Evolutionary conservation across 169 alveolate genomes (phyloP), one percentile per base, ranked within the genome.

Genomic region (Plasmodium vivax): DNA sequence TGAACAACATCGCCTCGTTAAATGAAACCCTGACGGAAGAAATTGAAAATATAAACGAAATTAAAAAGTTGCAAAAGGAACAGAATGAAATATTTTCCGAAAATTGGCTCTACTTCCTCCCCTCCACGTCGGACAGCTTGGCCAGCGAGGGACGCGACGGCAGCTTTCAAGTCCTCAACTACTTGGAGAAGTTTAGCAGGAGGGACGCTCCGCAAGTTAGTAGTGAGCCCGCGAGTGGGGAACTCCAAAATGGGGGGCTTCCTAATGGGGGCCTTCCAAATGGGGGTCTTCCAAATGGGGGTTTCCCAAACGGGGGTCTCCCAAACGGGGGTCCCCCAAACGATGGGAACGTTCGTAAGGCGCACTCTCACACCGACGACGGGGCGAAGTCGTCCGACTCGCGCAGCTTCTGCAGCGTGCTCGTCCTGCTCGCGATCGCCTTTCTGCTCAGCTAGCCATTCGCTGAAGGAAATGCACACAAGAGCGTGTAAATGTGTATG

Each of bases 11-110:
- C 41, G 68, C 84, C 30, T 90, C 94, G 23, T 80, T 90, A 90
- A 90, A 90, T 90, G 47, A 90, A 7, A 82, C 91, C 2, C 74
- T 90, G 5, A 41, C 75, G 36, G 92, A 90, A 90, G 94, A 90
- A 81, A 90, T 90, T 36, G 83, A 90, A 81, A 90, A 90, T 54
- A 90, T 90, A 27, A 90, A 90, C 32, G 94, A 90, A 4, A 90
- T 90, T 30, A 90, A 81, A 80, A 82, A 90, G 23, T 58, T 90
- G 27, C 94, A 90, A 90, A 71, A 62, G 38, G 56, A 79, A 32
- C 94, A 90, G 47, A 81, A 81, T 90, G 85, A 80, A 45, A 62
- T 90, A 81, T 90, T 90, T 90, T 79, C 94, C 4, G 94, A 90
- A 80, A 90, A 90, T 90, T 58, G 34, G 74, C 54, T 90, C 54